A percentile compares a stretch with the other conserved stretches of the same genome.
These are phyloP conservation scores for Trypanosoma theileri DNA, from an alignment of 208 protist genomes.

Conservation along the genomic window DNA sequence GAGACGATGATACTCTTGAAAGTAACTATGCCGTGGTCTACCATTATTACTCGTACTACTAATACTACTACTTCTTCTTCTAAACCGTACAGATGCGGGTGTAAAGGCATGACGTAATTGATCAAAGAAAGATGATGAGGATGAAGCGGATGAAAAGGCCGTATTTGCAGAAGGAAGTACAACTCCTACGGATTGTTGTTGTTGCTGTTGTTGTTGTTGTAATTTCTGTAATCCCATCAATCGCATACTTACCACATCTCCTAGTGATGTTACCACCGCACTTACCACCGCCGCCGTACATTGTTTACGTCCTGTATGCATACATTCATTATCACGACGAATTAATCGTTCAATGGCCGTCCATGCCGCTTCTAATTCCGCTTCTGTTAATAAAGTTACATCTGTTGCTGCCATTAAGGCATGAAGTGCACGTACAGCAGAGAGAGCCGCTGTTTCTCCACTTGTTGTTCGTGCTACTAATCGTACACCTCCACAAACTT, in stretches of 20 bases:
- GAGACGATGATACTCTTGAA: slow-evolving; percentile 13
- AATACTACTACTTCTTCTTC: slow-evolving; percentile 1
- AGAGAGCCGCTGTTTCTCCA: slow-evolving; percentile 49
- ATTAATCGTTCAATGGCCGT: slow-evolving; percentile 43
- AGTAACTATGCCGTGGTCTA: slow-evolving; percentile 14
- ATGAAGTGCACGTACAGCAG: slow-evolving; percentile 62
- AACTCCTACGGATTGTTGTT: background rate
- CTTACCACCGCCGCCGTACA: slow-evolving; percentile 52
- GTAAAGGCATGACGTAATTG: slow-evolving; percentile 19
- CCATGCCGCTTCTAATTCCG: slow-evolving; percentile 42
- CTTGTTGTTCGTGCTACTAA: slow-evolving; percentile 40
- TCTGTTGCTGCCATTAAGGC: slow-evolving; percentile 15
- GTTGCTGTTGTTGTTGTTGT: background rate
- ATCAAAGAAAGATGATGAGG: slow-evolving; percentile 22
- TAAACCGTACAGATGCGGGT: background rate
- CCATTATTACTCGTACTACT: background rate
- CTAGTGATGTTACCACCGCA: slow-evolving; percentile 44
- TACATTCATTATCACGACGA: slow-evolving; percentile 21
- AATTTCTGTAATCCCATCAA: background rate
- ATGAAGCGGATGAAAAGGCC: background rate
- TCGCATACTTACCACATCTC: slow-evolving; percentile 36
- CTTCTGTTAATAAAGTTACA: slow-evolving; percentile 40
- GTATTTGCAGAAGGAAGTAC: background rate
- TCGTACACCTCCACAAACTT: slow-evolving; percentile 44
- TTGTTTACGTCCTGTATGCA: slow-evolving; percentile 42